A percentile compares a stretch with the other conserved stretches of the same genome.
These are phyloP conservation scores for Aspergillus ellipticus DNA, from an alignment of 495 filamentous ascomycete genomes.

Conservation along the genomic window DNA sequence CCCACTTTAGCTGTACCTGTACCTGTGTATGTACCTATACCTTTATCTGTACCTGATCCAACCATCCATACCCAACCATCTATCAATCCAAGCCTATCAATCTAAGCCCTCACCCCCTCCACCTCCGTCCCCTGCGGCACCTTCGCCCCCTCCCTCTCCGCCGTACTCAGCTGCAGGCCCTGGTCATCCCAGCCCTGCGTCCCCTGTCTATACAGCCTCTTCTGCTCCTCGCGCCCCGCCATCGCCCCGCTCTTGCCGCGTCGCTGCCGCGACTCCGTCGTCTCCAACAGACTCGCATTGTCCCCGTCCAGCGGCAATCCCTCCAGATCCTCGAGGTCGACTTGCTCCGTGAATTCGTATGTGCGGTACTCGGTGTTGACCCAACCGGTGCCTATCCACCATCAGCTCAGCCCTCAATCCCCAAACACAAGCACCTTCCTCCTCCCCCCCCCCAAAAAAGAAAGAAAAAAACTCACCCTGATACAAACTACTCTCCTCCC, in stretches of 20 bases:
- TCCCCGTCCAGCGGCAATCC: conserved; percentile 43
- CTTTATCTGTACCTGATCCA: background rate
- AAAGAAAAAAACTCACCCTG: conserved; percentile 40
- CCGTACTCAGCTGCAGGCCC: conserved; percentile 39
- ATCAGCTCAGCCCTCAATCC: too few relatives aligned
- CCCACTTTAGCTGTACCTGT: too few relatives aligned
- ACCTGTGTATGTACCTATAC: background rate
- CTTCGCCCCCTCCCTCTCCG: conserved; percentile 37
- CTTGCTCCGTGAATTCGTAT: conserved; percentile 60
- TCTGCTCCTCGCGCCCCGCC: conserved; percentile 36
- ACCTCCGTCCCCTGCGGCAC: conserved; percentile 35
- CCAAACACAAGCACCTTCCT: background rate
- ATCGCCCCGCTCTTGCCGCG: conserved; percentile 45
- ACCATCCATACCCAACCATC: background rate
- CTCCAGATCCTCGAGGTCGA: conserved; percentile 36
- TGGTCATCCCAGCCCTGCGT: conserved; percentile 44
- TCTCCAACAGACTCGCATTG: conserved; percentile 60
- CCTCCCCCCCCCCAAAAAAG: background rate
- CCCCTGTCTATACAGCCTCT: conserved; percentile 35
- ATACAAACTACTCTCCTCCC: conserved; percentile 56
- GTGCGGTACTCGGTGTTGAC: conserved; percentile 76
- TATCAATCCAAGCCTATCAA: conserved; percentile 2
- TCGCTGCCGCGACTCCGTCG: conserved; percentile 55
- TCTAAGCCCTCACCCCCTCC: conserved; percentile 29
- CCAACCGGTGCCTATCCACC: conserved; percentile 69